A percentile compares a stretch with the other conserved stretches of the same genome.
These are phyloP conservation scores for Penicillium sp. DNA, from an alignment of 2,329 filamentous ascomycete genomes.

Conservation along the genomic window DNA sequence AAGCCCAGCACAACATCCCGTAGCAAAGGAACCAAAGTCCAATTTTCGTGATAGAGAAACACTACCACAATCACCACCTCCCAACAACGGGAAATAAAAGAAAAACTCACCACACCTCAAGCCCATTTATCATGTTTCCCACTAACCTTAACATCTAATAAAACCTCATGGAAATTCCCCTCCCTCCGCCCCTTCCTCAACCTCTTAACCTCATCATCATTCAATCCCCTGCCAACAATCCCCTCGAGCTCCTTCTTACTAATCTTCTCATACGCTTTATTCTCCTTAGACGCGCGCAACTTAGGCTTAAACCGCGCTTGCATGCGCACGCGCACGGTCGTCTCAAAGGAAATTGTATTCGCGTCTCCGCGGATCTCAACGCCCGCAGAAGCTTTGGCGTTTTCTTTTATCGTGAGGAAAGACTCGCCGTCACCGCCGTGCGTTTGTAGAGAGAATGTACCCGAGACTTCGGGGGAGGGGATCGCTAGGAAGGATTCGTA, in stretches of 20 bases:
- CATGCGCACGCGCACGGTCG: slow-evolving; percentile 81
- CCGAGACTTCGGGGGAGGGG: slow-evolving; percentile 60
- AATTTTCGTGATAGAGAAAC: neutral
- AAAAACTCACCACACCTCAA: slow-evolving; percentile 22
- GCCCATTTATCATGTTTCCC: slow-evolving; percentile 85
- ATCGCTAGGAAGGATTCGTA: slow-evolving; percentile 78
- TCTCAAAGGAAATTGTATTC: slow-evolving; percentile 63
- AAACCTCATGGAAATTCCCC: slow-evolving; percentile 83
- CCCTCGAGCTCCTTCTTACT: slow-evolving; percentile 81
- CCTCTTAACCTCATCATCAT: slow-evolving; percentile 81
- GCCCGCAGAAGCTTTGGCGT: slow-evolving; percentile 45
- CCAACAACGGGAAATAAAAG: neutral
- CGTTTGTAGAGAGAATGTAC: slow-evolving; percentile 73
- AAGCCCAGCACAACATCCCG: neutral
- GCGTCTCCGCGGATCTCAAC: slow-evolving; percentile 76
- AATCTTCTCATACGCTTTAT: slow-evolving; percentile 80
- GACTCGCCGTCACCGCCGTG: slow-evolving; percentile 57
- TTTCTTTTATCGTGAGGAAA: slow-evolving; percentile 63
- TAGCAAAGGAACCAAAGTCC: neutral
- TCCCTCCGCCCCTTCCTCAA: slow-evolving; percentile 80
- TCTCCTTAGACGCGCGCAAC: slow-evolving; percentile 74
- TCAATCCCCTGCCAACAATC: slow-evolving; percentile 69
- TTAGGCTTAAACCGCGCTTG: slow-evolving; percentile 90
- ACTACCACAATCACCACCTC: neutral
- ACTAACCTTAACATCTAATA: slow-evolving; percentile 86